Conservation (phyloP, 1,139 yeast species). For the Blastobotrys capitulatus region DNA sequence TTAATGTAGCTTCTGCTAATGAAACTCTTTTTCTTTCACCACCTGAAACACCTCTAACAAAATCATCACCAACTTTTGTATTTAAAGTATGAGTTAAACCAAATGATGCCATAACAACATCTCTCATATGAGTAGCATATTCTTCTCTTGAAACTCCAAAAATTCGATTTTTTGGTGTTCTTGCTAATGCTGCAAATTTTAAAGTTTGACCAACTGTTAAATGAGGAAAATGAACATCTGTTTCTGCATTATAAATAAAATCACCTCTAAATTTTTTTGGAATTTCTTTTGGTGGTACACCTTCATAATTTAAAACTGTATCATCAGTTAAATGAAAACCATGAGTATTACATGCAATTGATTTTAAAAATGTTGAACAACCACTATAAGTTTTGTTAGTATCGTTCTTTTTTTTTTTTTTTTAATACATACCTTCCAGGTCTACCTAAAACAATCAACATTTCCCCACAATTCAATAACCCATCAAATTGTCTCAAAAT, state of each 20-base stretch:
- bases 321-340: slow-evolving; percentile 58
- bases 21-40: slow-evolving; percentile 84
- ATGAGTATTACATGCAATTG: slow-evolving; percentile 64
- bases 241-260: slow-evolving; percentile 66
- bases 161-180: slow-evolving; percentile 62
- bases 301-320: slow-evolving; percentile 36
- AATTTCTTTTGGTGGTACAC: slow-evolving; percentile 40
- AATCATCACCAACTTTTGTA: slow-evolving; percentile 67
- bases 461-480: slow-evolving; percentile 60
- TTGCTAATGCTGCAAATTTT: slow-evolving; percentile 54
- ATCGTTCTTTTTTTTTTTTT: background rate
- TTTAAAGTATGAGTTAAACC: slow-evolving; percentile 62
- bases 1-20: slow-evolving; percentile 61
- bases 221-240: slow-evolving; percentile 68
- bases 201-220: slow-evolving; percentile 68
- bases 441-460: slow-evolving; percentile 71
- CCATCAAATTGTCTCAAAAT: slow-evolving; percentile 68
- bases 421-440: slow-evolving; percentile 44
- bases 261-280: slow-evolving; percentile 55
- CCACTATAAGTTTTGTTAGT: slow-evolving; percentile 43
- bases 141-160: slow-evolving; percentile 52
- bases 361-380: slow-evolving; percentile 70
- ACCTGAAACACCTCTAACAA: slow-evolving; percentile 75
- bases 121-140: slow-evolving; percentile 59
- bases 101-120: slow-evolving; percentile 63